A percentile compares a stretch with the other conserved stretches of the same genome.
Conservation (phyloP, 2,329 filamentous ascomycete species). For the Neonectria neomacrospora region DNA sequence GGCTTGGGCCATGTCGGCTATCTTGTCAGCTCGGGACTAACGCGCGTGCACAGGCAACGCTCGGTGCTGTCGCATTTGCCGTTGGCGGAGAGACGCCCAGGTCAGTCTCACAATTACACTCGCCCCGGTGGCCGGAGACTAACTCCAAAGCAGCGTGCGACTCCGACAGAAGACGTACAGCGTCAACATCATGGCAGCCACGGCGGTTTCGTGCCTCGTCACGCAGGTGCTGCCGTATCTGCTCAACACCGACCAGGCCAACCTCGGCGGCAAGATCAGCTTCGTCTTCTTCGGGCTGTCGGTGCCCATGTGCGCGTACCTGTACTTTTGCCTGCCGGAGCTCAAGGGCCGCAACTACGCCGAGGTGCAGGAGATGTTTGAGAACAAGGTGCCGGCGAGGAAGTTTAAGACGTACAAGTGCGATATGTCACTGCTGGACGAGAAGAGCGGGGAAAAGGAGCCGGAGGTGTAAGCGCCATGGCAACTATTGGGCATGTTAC, state of each 20-base stretch:
- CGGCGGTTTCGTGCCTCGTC: constrained; percentile 45
- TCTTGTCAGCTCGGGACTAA: neutral
- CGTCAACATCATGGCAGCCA: constrained; percentile 48
- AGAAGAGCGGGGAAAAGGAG: constrained; percentile 14
- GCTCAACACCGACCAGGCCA: constrained; percentile 44
- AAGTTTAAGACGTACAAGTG: constrained; percentile 32
- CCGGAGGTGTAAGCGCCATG: neutral
- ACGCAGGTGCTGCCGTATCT: constrained; percentile 47
- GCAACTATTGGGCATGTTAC: too few species aligned
- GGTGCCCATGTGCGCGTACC: constrained; percentile 45
- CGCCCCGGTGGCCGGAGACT: neutral
- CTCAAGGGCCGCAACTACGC: constrained; percentile 41
- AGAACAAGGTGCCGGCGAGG: constrained; percentile 27
- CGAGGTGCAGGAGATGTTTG: constrained; percentile 35
- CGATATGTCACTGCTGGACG: constrained; percentile 22
- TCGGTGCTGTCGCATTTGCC: constrained; percentile 46
- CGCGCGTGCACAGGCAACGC: constrained; percentile 28
- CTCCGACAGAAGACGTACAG: constrained; percentile 49
- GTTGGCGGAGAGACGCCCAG: constrained; percentile 47
- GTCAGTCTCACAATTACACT: constrained; percentile 3
- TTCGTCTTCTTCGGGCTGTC: constrained; percentile 48
- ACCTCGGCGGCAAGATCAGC: constrained; percentile 48
- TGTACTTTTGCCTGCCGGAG: constrained; percentile 53
- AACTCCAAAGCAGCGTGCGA: constrained; percentile 29
- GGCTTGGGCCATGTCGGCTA: too few species aligned